Evolutionary conservation across 345 rosid species (phyloP).

Genomic region (Melaleuca quinquenervia): DNA sequence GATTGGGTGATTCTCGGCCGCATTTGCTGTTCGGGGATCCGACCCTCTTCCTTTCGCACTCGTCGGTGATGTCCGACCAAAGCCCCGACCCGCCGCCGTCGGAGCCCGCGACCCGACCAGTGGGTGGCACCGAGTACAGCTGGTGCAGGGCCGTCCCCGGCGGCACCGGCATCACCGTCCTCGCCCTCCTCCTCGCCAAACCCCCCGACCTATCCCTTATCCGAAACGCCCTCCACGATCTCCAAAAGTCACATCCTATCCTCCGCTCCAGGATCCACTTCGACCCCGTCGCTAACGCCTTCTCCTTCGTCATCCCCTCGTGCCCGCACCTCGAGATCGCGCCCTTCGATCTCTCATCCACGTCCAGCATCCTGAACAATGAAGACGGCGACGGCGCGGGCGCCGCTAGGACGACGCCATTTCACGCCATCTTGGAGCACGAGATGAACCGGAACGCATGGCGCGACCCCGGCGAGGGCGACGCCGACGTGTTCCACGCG

Average conservation of each 20-base stretch:
- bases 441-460: constrained; percentile 61
- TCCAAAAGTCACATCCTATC: constrained; percentile 57
- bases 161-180: constrained; percentile 85
- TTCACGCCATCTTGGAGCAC: constrained; percentile 53
- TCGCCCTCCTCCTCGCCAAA: constrained; percentile 45
- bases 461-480: constrained; percentile 14
- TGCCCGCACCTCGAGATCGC: constrained; percentile 32
- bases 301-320: constrained; percentile 47
- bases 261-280: constrained; percentile 62
- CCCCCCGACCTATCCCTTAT: constrained; percentile 27
- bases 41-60: not conserved
- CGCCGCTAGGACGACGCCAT: constrained; percentile 1
- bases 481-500: constrained; percentile 27
- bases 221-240: constrained; percentile 36
- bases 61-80: constrained; percentile 7
- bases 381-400: not conserved
- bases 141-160: constrained; percentile 80
- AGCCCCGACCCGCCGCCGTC: constrained; percentile 3
- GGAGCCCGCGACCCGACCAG: constrained; percentile 28
- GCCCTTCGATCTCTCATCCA: constrained; percentile 34
- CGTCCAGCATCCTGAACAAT: constrained; percentile 24
- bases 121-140: constrained; percentile 66
- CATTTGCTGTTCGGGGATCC: not conserved
- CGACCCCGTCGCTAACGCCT: constrained; percentile 30
- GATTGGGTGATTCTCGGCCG: too few relatives aligned